Evolutionary conservation across 768 basidiomycete genomes (phyloP).

Genomic region (Suillus cothurnatus): DNA sequence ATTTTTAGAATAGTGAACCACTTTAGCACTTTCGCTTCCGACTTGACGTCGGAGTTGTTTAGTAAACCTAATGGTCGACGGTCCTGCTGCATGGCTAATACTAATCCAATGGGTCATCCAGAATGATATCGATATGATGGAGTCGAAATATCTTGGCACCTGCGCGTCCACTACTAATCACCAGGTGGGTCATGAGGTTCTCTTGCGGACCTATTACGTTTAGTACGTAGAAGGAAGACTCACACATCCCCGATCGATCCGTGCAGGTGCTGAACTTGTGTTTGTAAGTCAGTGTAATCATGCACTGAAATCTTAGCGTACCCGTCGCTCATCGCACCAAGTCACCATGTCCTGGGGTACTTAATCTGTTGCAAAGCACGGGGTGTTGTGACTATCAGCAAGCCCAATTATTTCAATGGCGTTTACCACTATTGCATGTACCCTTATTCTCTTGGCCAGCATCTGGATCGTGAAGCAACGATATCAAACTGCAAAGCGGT

Average conservation of each 20-base stretch:
- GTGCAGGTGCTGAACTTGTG: not conserved
- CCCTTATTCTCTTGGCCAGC: not conserved
- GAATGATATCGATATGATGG: no score
- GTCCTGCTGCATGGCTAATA: no score
- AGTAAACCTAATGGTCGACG: no score
- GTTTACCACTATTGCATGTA: not conserved
- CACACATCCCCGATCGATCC: not conserved
- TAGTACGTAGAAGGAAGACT: no score
- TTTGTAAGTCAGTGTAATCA: not conserved
- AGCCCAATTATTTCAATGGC: not conserved
- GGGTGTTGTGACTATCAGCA: not conserved
- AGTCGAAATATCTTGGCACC: no score
- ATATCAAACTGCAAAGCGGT: not conserved
- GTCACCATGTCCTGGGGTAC: no score
- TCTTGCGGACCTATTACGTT: not conserved
- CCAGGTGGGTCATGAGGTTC: not conserved
- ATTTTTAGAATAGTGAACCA: no score
- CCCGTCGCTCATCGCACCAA: not conserved
- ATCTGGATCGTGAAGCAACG: not conserved
- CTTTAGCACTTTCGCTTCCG: no score
- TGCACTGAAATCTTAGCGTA: not conserved
- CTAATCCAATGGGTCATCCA: no score
- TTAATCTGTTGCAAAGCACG: no score
- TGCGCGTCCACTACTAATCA: no score
- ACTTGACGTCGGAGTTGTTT: no score